These are phyloP conservation scores for Gamsiella multidivaricata DNA, from an alignment of 192 early-diverging fungal genomes.

Conservation along the genomic window DNA sequence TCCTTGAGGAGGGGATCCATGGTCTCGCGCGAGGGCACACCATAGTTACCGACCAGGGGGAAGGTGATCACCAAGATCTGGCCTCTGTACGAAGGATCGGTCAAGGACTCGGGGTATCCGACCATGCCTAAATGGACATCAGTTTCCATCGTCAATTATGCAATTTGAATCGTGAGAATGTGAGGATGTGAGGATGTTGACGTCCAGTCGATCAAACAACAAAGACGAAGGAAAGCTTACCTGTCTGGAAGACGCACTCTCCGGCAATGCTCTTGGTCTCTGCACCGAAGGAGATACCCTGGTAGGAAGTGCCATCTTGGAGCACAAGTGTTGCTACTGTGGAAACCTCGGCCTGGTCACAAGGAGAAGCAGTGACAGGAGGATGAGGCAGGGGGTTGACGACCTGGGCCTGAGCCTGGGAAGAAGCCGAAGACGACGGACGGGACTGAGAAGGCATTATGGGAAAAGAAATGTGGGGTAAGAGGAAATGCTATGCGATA, in stretches of 20 bases:
- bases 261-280: constrained; percentile 88
- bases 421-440: constrained; percentile 1
- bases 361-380: constrained; percentile 47
- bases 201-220: no score
- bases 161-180: no score
- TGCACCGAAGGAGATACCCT: constrained; percentile 95
- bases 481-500: constrained; percentile 4
- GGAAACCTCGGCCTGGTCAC: constrained; percentile 47
- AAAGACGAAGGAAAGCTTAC: constrained; percentile 56
- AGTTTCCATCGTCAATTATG: no score
- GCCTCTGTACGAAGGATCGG: constrained; percentile 97
- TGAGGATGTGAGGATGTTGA: no score
- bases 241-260: constrained; percentile 99
- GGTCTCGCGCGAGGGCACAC: constrained; percentile 90
- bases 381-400: constrained; percentile 24
- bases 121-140: constrained; percentile 88
- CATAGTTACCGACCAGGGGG: constrained; percentile 97
- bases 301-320: constrained; percentile 84
- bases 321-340: constrained; percentile 79
- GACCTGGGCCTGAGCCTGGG: constrained; percentile 10
- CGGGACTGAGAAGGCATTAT: constrained; percentile 42
- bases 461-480: constrained; percentile 3
- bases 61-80: constrained; percentile 99
- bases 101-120: constrained; percentile 97
- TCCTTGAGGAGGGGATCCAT: constrained; percentile 88